These are phyloP conservation scores for Spathaspora hagerdaliae DNA, from an alignment of 805 yeast genomes.

Conservation along the genomic window DNA sequence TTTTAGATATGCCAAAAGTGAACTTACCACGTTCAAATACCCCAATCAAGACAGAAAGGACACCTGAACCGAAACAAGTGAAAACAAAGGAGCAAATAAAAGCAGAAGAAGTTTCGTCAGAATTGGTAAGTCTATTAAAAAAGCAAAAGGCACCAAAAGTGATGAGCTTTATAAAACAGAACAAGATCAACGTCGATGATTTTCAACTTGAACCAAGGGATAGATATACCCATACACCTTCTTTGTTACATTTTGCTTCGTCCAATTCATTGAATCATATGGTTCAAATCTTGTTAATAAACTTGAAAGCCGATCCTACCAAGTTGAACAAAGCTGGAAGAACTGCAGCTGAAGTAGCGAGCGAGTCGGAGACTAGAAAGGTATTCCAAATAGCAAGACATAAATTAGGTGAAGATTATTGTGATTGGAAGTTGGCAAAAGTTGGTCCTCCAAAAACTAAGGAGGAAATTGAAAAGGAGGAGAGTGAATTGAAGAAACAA, in stretches of 20 bases:
- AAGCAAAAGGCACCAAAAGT: conserved; percentile 77
- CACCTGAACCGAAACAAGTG: conserved; percentile 9
- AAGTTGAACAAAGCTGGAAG: conserved; percentile 48
- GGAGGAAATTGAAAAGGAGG: conserved; percentile 50
- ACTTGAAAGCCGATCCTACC: conserved; percentile 69
- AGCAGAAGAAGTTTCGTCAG: conserved; percentile 49
- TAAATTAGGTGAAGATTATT: conserved; percentile 62
- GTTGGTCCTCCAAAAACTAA: conserved; percentile 59
- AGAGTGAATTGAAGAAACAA: conserved; percentile 29
- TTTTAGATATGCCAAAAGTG: conserved; percentile 52
- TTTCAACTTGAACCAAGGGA: conserved; percentile 52
- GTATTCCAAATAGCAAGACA: conserved; percentile 68
- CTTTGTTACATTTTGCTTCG: conserved; percentile 76
- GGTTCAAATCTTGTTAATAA: conserved; percentile 57
- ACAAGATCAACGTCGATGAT: conserved; percentile 47
- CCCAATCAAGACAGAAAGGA: conserved; percentile 13
- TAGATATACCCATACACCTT: conserved; percentile 57
- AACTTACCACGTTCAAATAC: conserved; percentile 17
- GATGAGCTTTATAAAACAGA: conserved; percentile 54
- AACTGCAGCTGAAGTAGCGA: conserved; percentile 66
- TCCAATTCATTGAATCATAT: conserved; percentile 63
- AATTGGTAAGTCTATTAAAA: conserved; percentile 56
- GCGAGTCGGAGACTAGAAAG: conserved; percentile 40
- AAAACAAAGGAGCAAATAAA: conserved; percentile 11
- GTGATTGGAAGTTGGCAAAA: conserved; percentile 67